phyloP scores from a whole-genome alignment of 2,329 filamentous ascomycete species.

The Sporothrix luriei region DNA sequence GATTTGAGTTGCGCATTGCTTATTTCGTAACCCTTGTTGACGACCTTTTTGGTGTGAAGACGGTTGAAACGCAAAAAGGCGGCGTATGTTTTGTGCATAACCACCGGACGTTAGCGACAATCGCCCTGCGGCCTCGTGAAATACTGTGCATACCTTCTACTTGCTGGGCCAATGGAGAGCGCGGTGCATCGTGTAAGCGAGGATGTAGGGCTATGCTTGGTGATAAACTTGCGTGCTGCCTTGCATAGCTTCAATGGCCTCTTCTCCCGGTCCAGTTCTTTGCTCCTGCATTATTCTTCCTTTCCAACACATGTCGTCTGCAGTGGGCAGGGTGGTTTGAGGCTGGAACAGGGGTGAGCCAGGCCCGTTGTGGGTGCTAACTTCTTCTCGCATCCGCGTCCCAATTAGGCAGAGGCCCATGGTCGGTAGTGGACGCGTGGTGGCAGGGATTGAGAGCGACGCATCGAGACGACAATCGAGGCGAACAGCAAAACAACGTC shows the following conservation, averaged over 20 bases:
- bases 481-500: slow-evolving; percentile 13
- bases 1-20: slow-evolving; percentile 18
- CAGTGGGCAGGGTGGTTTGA: slow-evolving; percentile 12
- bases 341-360: slow-evolving; percentile 20
- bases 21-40: background rate
- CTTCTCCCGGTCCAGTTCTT: background rate
- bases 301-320: background rate
- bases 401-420: background rate
- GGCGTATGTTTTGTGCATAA: slow-evolving; percentile 16
- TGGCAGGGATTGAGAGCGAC: slow-evolving; percentile 3
- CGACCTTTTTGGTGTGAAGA: background rate
- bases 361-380: background rate
- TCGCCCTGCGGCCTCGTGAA: background rate
- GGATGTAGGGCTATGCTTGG: slow-evolving; percentile 7
- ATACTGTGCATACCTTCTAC: background rate
- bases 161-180: slow-evolving; percentile 6
- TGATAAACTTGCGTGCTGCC: background rate
- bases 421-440: background rate
- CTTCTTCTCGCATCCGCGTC: slow-evolving; percentile 1
- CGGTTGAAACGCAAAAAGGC: slow-evolving; percentile 6
- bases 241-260: background rate
- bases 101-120: background rate
- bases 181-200: background rate
- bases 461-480: slow-evolving; percentile 21
- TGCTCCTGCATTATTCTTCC: background rate